phyloP scores from a whole-genome alignment of 2,329 filamentous ascomycete genomes.

The Apiospora arundinis region DNA sequence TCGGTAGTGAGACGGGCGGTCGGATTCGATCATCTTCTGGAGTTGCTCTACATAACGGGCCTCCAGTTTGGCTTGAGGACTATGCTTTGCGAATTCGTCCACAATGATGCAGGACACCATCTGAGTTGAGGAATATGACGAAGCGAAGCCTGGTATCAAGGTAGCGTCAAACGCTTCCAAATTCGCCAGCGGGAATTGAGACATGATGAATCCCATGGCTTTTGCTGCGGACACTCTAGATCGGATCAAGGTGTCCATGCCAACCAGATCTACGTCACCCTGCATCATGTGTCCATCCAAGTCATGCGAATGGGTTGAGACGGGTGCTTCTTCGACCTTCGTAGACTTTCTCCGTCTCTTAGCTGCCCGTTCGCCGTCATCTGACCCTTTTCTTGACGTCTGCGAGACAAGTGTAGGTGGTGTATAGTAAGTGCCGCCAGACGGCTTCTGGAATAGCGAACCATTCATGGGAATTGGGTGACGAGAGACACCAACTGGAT shows the following conservation, averaged over 20 bases:
- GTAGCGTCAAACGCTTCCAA: conserved; percentile 69
- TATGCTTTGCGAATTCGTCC: conserved; percentile 82
- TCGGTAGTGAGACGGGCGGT: conserved; percentile 82
- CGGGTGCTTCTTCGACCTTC: conserved; percentile 75
- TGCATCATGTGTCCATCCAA: conserved; percentile 98
- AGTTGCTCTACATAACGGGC: conserved; percentile 69
- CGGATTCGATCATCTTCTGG: conserved; percentile 78
- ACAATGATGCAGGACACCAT: conserved; percentile 82
- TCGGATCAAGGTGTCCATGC: conserved; percentile 84
- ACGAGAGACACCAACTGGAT: conserved; percentile 90
- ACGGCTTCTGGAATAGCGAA: conserved; percentile 89
- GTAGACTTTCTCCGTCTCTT: conserved; percentile 84
- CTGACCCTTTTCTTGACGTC: conserved; percentile 55
- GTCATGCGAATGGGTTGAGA: conserved; percentile 79
- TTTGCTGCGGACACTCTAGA: conserved; percentile 87
- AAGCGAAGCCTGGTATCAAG: conserved; percentile 71
- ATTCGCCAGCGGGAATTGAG: conserved; percentile 70
- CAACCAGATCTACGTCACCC: conserved; percentile 93
- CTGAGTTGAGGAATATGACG: conserved; percentile 83
- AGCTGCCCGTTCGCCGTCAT: conserved; percentile 66
- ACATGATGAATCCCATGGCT: conserved; percentile 86
- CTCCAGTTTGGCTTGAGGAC: conserved; percentile 52
- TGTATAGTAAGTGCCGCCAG: conserved; percentile 77
- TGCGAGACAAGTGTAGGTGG: conserved; percentile 35
- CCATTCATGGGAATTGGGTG: conserved; percentile 93